Conservation (phyloP, 1,284 basidiomycete genomes). For the Puccinia coronata region DNA sequence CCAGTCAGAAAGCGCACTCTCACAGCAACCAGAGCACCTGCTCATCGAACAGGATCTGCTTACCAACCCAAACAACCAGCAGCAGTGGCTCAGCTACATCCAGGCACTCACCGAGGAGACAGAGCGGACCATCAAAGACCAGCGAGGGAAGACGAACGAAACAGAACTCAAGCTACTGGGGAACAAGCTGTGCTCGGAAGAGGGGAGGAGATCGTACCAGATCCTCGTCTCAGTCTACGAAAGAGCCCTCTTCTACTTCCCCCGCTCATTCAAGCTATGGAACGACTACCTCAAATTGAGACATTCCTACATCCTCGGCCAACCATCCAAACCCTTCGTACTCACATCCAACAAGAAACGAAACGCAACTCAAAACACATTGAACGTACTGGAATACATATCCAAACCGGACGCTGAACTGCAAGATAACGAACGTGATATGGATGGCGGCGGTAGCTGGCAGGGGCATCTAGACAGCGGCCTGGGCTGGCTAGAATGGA, state of each 20-base stretch:
- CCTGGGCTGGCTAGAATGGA: conserved; percentile 94
- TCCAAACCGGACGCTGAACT: conserved; percentile 79
- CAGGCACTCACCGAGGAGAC: conserved; percentile 72
- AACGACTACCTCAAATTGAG: conserved; percentile 83
- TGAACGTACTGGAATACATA: conserved; percentile 83
- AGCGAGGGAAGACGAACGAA: conserved; percentile 63
- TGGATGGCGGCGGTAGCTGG: conserved; percentile 63
- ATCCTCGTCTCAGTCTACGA: conserved; percentile 72
- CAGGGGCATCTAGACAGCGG: conserved; percentile 79
- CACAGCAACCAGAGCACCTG: conserved; percentile 68
- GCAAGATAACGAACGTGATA: conserved; percentile 68
- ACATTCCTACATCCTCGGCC: conserved; percentile 80
- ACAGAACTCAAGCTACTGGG: conserved; percentile 54
- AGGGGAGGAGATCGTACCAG: conserved; percentile 54
- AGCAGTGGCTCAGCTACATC: conserved; percentile 88
- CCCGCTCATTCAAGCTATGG: conserved; percentile 91
- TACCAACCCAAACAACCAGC: conserved; percentile 84
- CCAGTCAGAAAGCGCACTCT: conserved; percentile 23
- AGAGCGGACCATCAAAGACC: conserved; percentile 58
- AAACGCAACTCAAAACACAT: conserved; percentile 71
- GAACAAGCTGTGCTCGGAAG: conserved; percentile 55
- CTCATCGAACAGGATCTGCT: conserved; percentile 93
- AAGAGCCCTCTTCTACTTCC: conserved; percentile 81
- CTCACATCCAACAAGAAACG: conserved; percentile 60
- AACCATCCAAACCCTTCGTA: conserved; percentile 62